phyloP scores from a whole-genome alignment of 768 basidiomycete genomes.

The Sporobolomyces pararoseus region DNA sequence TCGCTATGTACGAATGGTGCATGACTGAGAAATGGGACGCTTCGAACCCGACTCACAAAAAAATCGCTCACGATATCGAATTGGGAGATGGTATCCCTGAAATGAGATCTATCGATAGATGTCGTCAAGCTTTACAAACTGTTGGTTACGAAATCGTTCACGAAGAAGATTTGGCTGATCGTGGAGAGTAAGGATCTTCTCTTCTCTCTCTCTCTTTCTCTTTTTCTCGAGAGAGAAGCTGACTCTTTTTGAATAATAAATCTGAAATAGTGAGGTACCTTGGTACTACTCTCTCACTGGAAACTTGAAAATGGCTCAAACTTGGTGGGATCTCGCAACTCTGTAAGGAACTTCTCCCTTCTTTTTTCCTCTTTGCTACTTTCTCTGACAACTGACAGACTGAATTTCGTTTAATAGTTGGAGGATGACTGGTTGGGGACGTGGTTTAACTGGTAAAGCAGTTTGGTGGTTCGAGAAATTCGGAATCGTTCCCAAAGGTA shows the following conservation, averaged over 20 bases:
- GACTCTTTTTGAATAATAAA: no score
- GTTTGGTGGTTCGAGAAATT: constrained; percentile 72
- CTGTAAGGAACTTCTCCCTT: constrained; percentile 50
- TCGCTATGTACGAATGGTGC: constrained; percentile 98
- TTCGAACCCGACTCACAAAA: constrained; percentile 74
- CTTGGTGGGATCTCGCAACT: constrained; percentile 81
- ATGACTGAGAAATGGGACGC: constrained; percentile 96
- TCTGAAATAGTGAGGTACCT: constrained; percentile 39
- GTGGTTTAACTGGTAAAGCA: constrained; percentile 73
- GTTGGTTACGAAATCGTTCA: constrained; percentile 81
- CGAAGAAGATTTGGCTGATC: constrained; percentile 90
- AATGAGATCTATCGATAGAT: constrained; percentile 73
- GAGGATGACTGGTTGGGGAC: constrained; percentile 85
- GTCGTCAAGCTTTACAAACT: constrained; percentile 69
- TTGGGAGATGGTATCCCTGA: constrained; percentile 96
- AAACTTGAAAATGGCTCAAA: constrained; percentile 86
- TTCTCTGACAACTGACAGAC: neutral
- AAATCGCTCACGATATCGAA: constrained; percentile 83
- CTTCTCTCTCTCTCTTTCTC: no score
- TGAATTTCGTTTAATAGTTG: constrained; percentile 50
- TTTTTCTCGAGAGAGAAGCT: no score
- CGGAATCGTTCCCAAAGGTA: constrained; percentile 84
- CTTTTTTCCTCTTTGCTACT: neutral
- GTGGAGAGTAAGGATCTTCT: constrained; percentile 55
- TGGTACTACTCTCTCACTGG: constrained; percentile 99